phyloP scores from a whole-genome alignment of 2,329 filamentous ascomycete species.

The Elsinoe arachidis region DNA sequence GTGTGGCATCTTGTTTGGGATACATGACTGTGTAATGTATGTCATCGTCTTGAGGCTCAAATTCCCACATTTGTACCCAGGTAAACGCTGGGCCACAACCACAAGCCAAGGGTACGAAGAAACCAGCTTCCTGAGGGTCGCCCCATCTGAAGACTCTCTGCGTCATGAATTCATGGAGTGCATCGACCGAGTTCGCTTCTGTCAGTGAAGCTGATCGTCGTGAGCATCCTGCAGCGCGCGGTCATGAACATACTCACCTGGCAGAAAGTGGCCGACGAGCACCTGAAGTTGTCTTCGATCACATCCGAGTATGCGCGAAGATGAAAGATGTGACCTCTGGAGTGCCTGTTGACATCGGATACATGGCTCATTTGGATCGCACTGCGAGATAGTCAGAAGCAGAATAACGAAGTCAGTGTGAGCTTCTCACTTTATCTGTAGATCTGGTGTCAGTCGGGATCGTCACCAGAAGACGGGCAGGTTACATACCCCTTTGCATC shows the following conservation, averaged over 20 bases:
- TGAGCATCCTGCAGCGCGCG: neutral
- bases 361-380: neutral
- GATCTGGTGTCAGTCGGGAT: neutral
- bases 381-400: neutral
- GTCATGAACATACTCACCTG: neutral
- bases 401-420: neutral
- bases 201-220: neutral
- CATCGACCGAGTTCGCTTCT: neutral
- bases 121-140: neutral
- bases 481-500: neutral
- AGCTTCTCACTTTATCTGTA: neutral
- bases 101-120: neutral
- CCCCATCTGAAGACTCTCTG: neutral
- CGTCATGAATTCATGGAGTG: neutral
- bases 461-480: neutral
- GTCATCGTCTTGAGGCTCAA: constrained; percentile 33
- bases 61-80: constrained; percentile 39
- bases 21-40: constrained; percentile 30
- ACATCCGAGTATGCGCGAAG: neutral
- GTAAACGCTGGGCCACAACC: constrained; percentile 36
- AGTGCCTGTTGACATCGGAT: neutral
- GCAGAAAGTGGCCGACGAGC: neutral
- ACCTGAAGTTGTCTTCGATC: neutral
- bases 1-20: constrained; percentile 17
- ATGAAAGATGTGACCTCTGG: neutral